These are phyloP conservation scores for Tetraselmis striata DNA, from an alignment of 139 green algal species.

Conservation along the genomic window DNA sequence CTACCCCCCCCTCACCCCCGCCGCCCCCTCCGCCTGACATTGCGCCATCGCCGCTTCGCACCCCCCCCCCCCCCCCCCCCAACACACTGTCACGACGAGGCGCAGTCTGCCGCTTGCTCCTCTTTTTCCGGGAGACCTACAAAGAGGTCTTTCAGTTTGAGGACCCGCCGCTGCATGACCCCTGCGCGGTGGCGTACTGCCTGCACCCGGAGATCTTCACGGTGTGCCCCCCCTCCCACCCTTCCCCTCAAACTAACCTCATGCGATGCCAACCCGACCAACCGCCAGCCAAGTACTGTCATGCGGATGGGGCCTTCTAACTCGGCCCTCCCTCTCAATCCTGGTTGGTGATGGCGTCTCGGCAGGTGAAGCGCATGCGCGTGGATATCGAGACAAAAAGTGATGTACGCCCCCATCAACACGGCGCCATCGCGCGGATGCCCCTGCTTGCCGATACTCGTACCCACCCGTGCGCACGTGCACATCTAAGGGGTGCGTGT, in stretches of 20 bases:
- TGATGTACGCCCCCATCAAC: too few species aligned
- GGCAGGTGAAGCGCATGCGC: conserved; percentile 39
- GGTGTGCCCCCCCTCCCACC: conserved; percentile 30
- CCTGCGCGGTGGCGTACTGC: conserved; percentile 80
- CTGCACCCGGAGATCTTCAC: conserved; percentile 70
- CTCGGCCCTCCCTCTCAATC: background rate
- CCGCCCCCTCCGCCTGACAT: background rate
- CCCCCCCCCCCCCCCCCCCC: too few species aligned
- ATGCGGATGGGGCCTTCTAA: background rate
- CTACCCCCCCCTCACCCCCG: background rate
- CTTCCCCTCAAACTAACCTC: background rate
- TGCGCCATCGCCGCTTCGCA: too few species aligned
- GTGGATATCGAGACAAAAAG: conserved; percentile 78
- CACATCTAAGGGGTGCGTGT: too few species aligned
- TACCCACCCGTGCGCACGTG: too few species aligned
- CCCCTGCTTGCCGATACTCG: too few species aligned
- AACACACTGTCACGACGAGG: too few species aligned
- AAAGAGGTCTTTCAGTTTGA: conserved; percentile 70
- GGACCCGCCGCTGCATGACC: conserved; percentile 87
- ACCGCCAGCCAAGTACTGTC: background rate
- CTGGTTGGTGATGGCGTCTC: too few species aligned
- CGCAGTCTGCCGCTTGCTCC: conserved; percentile 8
- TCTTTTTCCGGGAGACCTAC: conserved; percentile 70
- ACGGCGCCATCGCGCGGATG: too few species aligned
- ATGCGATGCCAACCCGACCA: background rate